Evolutionary conservation across 2,329 filamentous ascomycete species (phyloP), one percentile per base, ranked within the genome.

Genomic region (Diaporthe capsici): DNA sequence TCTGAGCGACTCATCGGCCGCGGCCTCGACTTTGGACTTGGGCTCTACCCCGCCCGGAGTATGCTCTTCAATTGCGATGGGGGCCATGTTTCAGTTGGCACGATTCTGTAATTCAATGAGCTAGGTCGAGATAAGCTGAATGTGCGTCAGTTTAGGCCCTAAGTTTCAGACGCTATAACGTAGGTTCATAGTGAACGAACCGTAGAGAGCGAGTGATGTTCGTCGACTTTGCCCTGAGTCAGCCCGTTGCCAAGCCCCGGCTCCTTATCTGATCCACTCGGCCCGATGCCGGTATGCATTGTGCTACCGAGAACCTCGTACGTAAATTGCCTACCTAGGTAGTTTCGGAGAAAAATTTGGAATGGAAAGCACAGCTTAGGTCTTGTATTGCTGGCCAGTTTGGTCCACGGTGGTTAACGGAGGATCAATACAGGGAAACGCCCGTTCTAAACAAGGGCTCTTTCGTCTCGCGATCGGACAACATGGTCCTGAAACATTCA

Each of bases 261-360:
- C 65, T 20, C 17, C 49, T 55, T 70, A 70, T 70, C 65, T 68
- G 63, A 39, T n/a, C 34, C 65, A 55, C 49, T 70, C 65, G 65
- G 65, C 65, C 65, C 65, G 65, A 70, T 70, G 49, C 65, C 65
- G 65, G 65, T 34, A 25, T 42, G 4, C 12, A 4, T 37, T n/a
- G 12, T 10, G 15, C 34, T 53, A 8, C 65, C 34, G 34, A 55
- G 31, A 34, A 28, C 7, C 25, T 42, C 47, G 15, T 17, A 9
- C 22, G 31, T 42, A 58, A 58, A 31, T 0, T 31, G 37, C 37
- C 37, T 0, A 28, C 28, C 28, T 28, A 28, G 28, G 28, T 28
- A 39, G 37, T 3, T 39, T 3, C 25, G 28, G 31, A 58, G 22
- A 5, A 10, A 9, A 12, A n/a, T 6, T 37, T 31, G 15, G 7